phyloP scores from a whole-genome alignment of 805 yeast genomes.

The Candida morakotiae region DNA sequence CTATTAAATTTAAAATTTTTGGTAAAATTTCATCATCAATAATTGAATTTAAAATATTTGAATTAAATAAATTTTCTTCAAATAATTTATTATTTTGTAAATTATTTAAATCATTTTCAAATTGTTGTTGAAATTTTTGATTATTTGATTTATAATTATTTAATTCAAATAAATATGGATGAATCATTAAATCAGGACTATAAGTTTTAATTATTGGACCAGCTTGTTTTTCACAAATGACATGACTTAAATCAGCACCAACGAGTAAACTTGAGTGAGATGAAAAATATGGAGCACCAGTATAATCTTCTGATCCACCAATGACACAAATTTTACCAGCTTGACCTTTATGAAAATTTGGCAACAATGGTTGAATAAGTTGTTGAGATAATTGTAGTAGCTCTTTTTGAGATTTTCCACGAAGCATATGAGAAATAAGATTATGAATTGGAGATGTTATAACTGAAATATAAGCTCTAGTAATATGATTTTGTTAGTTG shows the following conservation, averaged over 20 bases:
- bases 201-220: slow-evolving; percentile 80
- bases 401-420: slow-evolving; percentile 35
- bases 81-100: slow-evolving; percentile 9
- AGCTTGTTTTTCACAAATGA: slow-evolving; percentile 80
- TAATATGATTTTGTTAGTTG: too few relatives aligned
- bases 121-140: slow-evolving; percentile 10
- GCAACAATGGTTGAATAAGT: slow-evolving; percentile 72
- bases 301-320: slow-evolving; percentile 94
- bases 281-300: slow-evolving; percentile 94
- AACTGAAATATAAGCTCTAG: too few relatives aligned
- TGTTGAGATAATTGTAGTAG: slow-evolving; percentile 46
- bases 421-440: slow-evolving; percentile 14
- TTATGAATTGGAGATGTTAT: too few relatives aligned
- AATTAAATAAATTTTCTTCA: slow-evolving; percentile 19
- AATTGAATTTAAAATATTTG: slow-evolving; percentile 23
- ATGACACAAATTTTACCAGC: slow-evolving; percentile 81
- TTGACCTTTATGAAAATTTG: slow-evolving; percentile 84
- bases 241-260: slow-evolving; percentile 87
- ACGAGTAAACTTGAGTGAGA: slow-evolving; percentile 78
- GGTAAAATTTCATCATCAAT: slow-evolving; percentile 48
- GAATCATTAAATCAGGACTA: slow-evolving; percentile 94
- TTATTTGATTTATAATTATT: slow-evolving; percentile 22
- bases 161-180: slow-evolving; percentile 72
- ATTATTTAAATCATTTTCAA: slow-evolving; percentile 14
- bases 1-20: slow-evolving; percentile 51